These are phyloP conservation scores for Pseudocercospora macadamiae DNA, from an alignment of 2,329 filamentous ascomycete species.

Conservation along the genomic window DNA sequence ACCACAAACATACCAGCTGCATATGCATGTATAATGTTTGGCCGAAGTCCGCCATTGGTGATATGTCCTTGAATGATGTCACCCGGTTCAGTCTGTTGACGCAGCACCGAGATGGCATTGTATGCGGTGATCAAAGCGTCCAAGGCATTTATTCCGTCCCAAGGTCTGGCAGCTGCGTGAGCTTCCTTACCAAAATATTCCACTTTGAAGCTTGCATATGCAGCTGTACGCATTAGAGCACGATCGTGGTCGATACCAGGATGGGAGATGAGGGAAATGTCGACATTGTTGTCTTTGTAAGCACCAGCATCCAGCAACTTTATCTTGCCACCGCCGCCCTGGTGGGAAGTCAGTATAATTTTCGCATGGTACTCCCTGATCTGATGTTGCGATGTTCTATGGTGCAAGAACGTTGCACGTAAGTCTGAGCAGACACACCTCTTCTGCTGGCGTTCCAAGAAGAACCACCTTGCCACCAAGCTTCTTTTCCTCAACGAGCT, in stretches of 20 bases:
- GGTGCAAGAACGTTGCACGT: too few species aligned
- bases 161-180: constrained; percentile 39
- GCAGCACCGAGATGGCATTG: constrained; percentile 40
- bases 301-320: constrained; percentile 49
- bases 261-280: constrained; percentile 41
- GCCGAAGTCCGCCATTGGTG: constrained; percentile 33
- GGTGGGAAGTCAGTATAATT: constrained; percentile 9
- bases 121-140: constrained; percentile 39
- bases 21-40: constrained; percentile 48
- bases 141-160: constrained; percentile 40
- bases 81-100: constrained; percentile 45
- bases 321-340: constrained; percentile 43
- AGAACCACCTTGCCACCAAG: constrained; percentile 43
- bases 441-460: constrained; percentile 52
- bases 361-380: too few species aligned
- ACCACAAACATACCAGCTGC: constrained; percentile 43
- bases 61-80: constrained; percentile 43
- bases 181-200: constrained; percentile 52
- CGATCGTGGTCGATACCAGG: constrained; percentile 23
- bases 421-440: constrained; percentile 33
- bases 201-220: constrained; percentile 50
- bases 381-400: too few species aligned
- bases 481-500: constrained; percentile 33
- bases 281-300: constrained; percentile 45
- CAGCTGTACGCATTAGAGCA: constrained; percentile 57